Percentiles rank a stretch among this genome's conserved stretches.
Conservation (phyloP, 208 protist species). For the Leishmania arabica region DNA sequence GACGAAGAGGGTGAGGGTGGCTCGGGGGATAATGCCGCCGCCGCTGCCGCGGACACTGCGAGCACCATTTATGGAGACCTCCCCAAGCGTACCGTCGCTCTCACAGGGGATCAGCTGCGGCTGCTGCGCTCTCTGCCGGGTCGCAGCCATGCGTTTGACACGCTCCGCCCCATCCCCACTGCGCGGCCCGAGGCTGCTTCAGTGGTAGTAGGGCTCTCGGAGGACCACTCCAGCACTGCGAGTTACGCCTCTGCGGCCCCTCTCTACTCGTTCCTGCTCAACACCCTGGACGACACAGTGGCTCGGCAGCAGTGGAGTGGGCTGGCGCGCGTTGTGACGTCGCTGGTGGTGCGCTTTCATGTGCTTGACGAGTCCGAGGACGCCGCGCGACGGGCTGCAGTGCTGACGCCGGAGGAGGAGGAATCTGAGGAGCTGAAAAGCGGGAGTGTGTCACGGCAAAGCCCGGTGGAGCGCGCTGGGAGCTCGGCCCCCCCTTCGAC, state of each 20-base stretch:
- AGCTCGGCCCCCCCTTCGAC: not conserved
- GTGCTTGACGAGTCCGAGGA: conserved; percentile 55
- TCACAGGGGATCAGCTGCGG: conserved; percentile 25
- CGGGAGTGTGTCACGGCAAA: not conserved
- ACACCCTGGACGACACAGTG: conserved; percentile 39
- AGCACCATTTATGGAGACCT: not conserved
- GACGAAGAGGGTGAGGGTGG: not conserved
- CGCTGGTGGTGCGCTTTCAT: conserved; percentile 65
- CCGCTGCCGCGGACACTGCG: not conserved
- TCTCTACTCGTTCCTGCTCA: conserved; percentile 44
- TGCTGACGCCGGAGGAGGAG: not conserved
- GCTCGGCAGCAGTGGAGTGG: conserved; percentile 58
- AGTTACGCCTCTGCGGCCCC: not conserved
- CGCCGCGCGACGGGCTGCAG: conserved; percentile 1
- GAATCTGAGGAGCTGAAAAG: not conserved
- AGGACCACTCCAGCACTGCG: not conserved
- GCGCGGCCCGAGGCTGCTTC: not conserved
- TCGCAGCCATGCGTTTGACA: conserved; percentile 29
- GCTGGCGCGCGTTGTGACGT: conserved; percentile 67
- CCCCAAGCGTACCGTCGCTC: not conserved
- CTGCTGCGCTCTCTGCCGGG: conserved; percentile 25
- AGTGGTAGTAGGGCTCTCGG: not conserved
- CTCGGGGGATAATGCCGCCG: not conserved
- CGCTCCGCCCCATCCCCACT: conserved; percentile 4
- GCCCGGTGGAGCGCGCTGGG: not conserved